Evolutionary conservation across 1,284 basidiomycete species (phyloP).

Genomic region (Cystobasidiaceae sp.): DNA sequence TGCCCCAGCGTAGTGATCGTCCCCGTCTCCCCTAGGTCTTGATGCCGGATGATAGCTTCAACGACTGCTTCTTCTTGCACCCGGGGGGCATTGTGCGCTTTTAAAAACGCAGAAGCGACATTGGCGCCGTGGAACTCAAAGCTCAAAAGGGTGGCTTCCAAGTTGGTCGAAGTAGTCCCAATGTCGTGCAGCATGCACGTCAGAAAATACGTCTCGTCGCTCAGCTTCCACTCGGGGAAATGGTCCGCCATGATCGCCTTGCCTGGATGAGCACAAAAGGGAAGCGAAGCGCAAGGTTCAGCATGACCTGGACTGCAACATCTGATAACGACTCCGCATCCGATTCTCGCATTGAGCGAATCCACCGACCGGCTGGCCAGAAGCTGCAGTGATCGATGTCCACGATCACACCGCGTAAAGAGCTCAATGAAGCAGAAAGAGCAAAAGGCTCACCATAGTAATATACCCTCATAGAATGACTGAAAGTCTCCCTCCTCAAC

Average conservation of each 20-base stretch:
- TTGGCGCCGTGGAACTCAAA: slow-evolving; percentile 53
- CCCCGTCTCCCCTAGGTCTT: slow-evolving; percentile 57
- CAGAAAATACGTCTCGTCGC: slow-evolving; percentile 54
- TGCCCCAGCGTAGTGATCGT: slow-evolving; percentile 57
- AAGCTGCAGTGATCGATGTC: no score
- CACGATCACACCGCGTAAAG: no score
- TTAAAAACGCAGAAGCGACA: slow-evolving; percentile 46
- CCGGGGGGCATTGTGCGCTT: slow-evolving; percentile 51
- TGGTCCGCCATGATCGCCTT: slow-evolving; percentile 15
- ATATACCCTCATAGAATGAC: slow-evolving; percentile 14
- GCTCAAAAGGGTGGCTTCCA: slow-evolving; percentile 53
- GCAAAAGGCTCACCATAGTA: slow-evolving; percentile 2
- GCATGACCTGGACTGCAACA: no score
- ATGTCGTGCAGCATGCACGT: slow-evolving; percentile 57
- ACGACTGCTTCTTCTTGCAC: slow-evolving; percentile 57
- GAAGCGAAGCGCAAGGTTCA: no score
- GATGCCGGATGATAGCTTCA: slow-evolving; percentile 58
- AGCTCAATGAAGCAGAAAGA: neutral
- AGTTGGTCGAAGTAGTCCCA: slow-evolving; percentile 43
- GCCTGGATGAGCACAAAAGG: no score
- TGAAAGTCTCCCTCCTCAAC: slow-evolving; percentile 45
- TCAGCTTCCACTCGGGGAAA: slow-evolving; percentile 5
- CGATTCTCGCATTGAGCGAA: no score
- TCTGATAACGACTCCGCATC: no score
- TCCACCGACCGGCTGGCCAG: no score